These are phyloP conservation scores for Stenogyne calaminthoides DNA, from an alignment of 305 asterid species.

Conservation along the genomic window DNA sequence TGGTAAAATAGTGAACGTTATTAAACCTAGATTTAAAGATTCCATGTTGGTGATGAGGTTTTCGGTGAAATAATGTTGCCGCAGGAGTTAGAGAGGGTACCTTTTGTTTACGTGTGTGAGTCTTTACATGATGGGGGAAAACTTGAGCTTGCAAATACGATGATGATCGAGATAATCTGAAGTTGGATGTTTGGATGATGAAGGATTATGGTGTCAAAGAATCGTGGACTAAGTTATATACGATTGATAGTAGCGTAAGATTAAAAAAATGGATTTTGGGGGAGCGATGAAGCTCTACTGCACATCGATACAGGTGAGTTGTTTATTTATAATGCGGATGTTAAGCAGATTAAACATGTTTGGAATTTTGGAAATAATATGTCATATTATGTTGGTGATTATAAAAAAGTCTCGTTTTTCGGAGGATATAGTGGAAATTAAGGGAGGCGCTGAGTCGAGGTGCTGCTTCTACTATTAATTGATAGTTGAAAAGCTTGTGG, in stretches of 20 bases:
- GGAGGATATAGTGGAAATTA: too few species aligned
- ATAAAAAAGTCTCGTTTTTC: too few species aligned
- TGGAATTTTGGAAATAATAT: too few species aligned
- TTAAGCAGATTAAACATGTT: too few species aligned
- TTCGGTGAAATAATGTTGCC: constrained; percentile 54
- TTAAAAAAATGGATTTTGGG: constrained; percentile 40
- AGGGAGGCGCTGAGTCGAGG: too few species aligned
- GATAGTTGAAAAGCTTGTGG: too few species aligned
- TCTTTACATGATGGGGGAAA: constrained; percentile 27
- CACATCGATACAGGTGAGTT: too few species aligned
- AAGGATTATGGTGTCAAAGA: constrained; percentile 49
- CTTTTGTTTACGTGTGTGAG: constrained; percentile 12
- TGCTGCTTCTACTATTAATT: too few species aligned
- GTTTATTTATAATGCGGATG: too few species aligned
- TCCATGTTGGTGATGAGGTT: constrained; percentile 47
- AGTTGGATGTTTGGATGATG: constrained; percentile 61
- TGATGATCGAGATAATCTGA: constrained; percentile 10
- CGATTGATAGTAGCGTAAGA: constrained; percentile 33
- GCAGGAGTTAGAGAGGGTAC: constrained; percentile 32
- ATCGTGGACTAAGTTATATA: constrained; percentile 60
- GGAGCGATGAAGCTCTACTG: constrained; percentile 48
- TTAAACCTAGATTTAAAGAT: constrained; percentile 45
- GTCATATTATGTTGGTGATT: too few species aligned
- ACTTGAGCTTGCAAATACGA: constrained; percentile 40
- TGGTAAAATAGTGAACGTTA: constrained; percentile 9